Conservation (phyloP, 768 basidiomycete genomes). For the Cantharellus anzutake region DNA sequence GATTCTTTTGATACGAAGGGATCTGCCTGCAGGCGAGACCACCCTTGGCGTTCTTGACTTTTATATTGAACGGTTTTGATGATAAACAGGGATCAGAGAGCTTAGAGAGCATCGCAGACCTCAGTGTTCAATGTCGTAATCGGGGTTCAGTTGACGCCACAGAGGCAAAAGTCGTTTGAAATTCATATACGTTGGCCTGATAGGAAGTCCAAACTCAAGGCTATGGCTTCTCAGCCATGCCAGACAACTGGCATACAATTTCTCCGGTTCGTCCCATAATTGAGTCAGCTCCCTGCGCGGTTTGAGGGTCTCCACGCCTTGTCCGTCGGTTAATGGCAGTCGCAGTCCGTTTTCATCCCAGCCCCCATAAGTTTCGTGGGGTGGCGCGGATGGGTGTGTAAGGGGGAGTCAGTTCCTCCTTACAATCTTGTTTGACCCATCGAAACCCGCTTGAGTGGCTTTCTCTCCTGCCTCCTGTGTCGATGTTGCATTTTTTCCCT, state of each 20-base stretch:
- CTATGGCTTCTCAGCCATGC: conserved; percentile 11
- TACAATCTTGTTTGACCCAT: conserved; percentile 39
- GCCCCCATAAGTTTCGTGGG: conserved; percentile 51
- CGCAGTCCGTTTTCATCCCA: conserved; percentile 80
- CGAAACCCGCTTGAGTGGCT: conserved; percentile 43
- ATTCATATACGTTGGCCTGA: too few species aligned
- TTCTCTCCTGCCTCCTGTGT: conserved; percentile 70
- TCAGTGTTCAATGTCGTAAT: conserved; percentile 25
- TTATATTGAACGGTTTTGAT: conserved; percentile 49
- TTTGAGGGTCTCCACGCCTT: conserved; percentile 76
- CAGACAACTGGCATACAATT: conserved; percentile 57
- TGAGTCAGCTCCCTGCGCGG: conserved; percentile 50
- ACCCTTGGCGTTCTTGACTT: conserved; percentile 48
- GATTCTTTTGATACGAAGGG: conserved; percentile 35
- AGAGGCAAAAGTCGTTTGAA: too few species aligned
- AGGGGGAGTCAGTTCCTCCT: conserved; percentile 65
- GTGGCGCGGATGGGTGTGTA: conserved; percentile 65
- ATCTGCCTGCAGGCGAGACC: conserved; percentile 2
- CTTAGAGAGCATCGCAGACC: conserved; percentile 47
- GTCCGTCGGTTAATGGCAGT: conserved; percentile 55
- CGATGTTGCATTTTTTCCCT: conserved; percentile 62
- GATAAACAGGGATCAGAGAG: conserved; percentile 61
- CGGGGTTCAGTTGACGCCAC: not conserved
- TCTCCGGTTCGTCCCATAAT: conserved; percentile 51
- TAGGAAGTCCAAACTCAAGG: too few species aligned